Conservation (phyloP, 164 flowering plant genomes). For the Magnolia sinica region DNA sequence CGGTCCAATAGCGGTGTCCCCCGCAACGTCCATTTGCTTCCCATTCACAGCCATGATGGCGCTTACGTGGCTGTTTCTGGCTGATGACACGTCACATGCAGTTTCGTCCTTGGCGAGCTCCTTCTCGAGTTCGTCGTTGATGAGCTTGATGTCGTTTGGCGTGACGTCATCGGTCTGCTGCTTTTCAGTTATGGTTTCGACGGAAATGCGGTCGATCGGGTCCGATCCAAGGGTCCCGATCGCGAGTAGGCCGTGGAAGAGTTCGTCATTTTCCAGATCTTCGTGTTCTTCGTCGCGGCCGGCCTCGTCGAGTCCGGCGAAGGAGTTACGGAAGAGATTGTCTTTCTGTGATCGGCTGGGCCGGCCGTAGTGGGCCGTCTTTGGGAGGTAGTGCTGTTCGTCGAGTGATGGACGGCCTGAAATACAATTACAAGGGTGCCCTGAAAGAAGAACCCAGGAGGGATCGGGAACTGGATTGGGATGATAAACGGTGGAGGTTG, state of each 20-base stretch:
- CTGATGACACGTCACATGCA: constrained; percentile 47
- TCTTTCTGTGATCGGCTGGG: constrained; percentile 30
- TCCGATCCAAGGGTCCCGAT: constrained; percentile 82
- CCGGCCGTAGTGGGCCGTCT: constrained; percentile 35
- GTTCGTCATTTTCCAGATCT: constrained; percentile 28
- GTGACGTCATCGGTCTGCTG: constrained; percentile 54
- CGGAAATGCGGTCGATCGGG: constrained; percentile 29
- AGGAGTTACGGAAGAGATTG: constrained; percentile 51
- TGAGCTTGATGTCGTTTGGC: constrained; percentile 64
- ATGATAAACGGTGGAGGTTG: neutral
- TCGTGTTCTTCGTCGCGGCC: constrained; percentile 34
- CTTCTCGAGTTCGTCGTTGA: constrained; percentile 77
- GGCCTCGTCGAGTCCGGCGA: constrained; percentile 55
- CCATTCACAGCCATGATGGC: constrained; percentile 70
- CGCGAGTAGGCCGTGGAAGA: constrained; percentile 69
- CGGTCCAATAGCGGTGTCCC: constrained; percentile 27
- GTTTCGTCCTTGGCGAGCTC: constrained; percentile 71
- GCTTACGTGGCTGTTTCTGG: constrained; percentile 70
- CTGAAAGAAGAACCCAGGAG: constrained; percentile 21
- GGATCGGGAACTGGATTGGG: neutral
- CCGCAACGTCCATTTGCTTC: constrained; percentile 38
- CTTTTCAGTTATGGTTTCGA: constrained; percentile 58
- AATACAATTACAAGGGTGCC: constrained; percentile 38
- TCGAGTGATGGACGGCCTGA: constrained; percentile 64
- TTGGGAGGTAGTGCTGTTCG: constrained; percentile 36